phyloP scores from a whole-genome alignment of 2,329 filamentous ascomycete genomes.

The Aspergillus pseudoterreus region DNA sequence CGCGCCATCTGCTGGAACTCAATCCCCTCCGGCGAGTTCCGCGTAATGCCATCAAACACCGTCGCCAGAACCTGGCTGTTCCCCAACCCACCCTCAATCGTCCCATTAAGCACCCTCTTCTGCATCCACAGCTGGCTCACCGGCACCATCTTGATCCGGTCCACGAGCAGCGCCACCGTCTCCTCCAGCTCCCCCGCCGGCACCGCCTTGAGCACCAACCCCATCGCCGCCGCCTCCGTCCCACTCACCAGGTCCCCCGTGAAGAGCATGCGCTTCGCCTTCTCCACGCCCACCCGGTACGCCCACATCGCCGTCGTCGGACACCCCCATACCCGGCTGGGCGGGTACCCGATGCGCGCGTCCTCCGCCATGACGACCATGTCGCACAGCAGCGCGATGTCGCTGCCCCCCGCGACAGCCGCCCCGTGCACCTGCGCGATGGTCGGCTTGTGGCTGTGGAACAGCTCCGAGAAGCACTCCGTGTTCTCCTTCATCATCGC shows the following conservation, averaged over 20 bases:
- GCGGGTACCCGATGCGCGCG: constrained; percentile 9
- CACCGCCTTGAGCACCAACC: constrained; percentile 8
- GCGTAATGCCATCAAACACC: constrained; percentile 6
- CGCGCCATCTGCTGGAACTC: constrained; percentile 2
- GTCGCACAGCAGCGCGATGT: constrained; percentile 9
- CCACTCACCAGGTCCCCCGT: constrained; percentile 10
- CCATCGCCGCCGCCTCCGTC: constrained; percentile 4
- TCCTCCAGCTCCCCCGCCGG: constrained; percentile 4
- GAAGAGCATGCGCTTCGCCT: constrained; percentile 11
- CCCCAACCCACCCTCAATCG: constrained; percentile 1
- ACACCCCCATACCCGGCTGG: constrained; percentile 9
- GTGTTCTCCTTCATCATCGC: constrained; percentile 5
- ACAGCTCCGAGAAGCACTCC: constrained; percentile 6
- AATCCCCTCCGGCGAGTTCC: constrained; percentile 7
- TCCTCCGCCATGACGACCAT: constrained; percentile 8
- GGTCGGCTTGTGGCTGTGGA: constrained; percentile 7
- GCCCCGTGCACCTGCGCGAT: constrained; percentile 9
- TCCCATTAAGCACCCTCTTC: constrained; percentile 6
- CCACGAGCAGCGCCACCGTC: constrained; percentile 1
- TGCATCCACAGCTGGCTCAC: constrained; percentile 10
- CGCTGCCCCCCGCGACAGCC: constrained; percentile 7
- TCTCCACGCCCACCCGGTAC: constrained; percentile 6
- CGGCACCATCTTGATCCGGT: constrained; percentile 5
- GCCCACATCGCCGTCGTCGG: constrained; percentile 11
- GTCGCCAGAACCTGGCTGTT: constrained; percentile 1